These are phyloP conservation scores for Wickerhamiella occidentalis DNA, from an alignment of 805 yeast genomes.

Conservation along the genomic window DNA sequence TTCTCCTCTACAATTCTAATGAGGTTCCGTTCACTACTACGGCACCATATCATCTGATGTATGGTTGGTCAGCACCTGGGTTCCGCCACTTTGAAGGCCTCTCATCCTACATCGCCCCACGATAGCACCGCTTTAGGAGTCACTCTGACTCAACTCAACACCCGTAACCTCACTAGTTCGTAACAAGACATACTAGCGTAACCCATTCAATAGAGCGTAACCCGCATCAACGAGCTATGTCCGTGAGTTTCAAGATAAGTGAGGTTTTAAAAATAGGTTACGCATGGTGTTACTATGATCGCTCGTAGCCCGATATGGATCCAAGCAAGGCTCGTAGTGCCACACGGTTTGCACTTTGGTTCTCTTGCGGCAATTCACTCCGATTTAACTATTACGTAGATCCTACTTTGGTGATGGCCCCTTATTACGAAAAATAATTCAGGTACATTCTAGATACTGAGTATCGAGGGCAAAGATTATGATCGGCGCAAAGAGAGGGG, in stretches of 20 bases:
- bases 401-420: too few relatives aligned
- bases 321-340: background rate
- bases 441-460: too few relatives aligned
- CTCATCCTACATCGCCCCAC: background rate
- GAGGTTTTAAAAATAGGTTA: background rate
- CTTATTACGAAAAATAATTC: too few relatives aligned
- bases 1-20: too few relatives aligned
- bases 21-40: too few relatives aligned
- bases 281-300: background rate
- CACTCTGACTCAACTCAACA: conserved; percentile 3
- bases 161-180: background rate
- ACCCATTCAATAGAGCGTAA: background rate
- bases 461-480: too few relatives aligned
- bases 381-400: too few relatives aligned
- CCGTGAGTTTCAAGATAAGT: background rate
- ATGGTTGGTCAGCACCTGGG: background rate
- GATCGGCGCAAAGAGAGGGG: too few relatives aligned
- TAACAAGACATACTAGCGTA: background rate
- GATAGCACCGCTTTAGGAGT: background rate
- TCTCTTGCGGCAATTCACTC: too few relatives aligned
- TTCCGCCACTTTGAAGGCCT: background rate
- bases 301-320: background rate
- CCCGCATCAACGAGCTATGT: background rate
- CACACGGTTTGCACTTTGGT: too few relatives aligned
- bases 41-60: background rate